Evolutionary conservation across 23 red algal species (phyloP).

Genomic region (Gracilaria gracilis): DNA sequence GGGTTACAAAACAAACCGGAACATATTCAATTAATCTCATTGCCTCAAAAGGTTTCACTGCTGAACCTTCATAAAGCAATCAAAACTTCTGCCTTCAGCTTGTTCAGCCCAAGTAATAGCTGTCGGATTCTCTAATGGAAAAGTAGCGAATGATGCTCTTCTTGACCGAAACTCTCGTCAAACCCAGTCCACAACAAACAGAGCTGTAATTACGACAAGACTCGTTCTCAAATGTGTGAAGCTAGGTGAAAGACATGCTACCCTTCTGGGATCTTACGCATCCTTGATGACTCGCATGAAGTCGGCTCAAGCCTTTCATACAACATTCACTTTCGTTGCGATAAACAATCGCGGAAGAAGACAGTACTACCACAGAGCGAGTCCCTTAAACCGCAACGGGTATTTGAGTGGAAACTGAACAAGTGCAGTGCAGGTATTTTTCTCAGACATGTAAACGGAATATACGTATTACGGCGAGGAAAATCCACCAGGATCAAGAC

Average conservation of each 20-base stretch:
- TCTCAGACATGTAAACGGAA: too few species aligned
- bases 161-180: too few species aligned
- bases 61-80: too few species aligned
- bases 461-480: not conserved
- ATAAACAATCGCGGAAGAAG: not conserved
- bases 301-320: not conserved
- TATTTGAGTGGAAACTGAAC: not conserved
- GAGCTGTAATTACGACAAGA: not conserved
- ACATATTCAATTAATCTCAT: too few species aligned
- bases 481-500: not conserved
- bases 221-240: not conserved
- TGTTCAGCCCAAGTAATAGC: too few species aligned
- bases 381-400: not conserved
- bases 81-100: too few species aligned
- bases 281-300: not conserved
- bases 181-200: not conserved
- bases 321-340: not conserved
- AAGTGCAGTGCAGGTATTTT: not conserved
- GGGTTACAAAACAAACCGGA: too few species aligned
- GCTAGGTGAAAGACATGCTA: not conserved
- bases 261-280: not conserved
- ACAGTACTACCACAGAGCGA: not conserved
- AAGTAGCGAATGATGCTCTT: too few species aligned
- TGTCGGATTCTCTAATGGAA: too few species aligned
- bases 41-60: too few species aligned